Base-by-base conservation (phyloP, 2,329 filamentous ascomycete species). In the Colletotrichum limetticola region DNA sequence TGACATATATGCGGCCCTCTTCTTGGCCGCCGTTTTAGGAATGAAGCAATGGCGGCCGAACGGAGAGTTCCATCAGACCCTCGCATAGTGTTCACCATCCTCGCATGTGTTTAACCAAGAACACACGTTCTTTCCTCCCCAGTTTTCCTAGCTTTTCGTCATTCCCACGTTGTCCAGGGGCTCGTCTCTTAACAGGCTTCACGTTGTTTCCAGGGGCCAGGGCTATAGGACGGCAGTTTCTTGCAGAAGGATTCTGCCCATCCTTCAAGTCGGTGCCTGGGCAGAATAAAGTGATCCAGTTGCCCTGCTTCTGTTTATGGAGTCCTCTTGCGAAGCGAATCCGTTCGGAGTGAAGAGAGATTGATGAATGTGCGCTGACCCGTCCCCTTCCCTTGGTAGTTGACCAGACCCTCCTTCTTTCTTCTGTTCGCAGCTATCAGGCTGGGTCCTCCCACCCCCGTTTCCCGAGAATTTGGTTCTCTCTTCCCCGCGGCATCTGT, bases 271-370 rank as follows among this genome's bases (percentile, higher is more conserved):
- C 28, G 28, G 26, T 57, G 46, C 32, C 46, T 70, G 56, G 42
- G 19, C 35, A 65, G 61, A 58, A 72, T 71, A 66, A 70, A 72
- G 66, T 37, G 28, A 52, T 19, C 24, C 22, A 42, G 26, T 28
- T 49, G 46, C 60, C 70, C 58, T 53, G n/a, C 59, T 49, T 22
- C 19, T 19, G 52, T 55, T 11, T 37, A 32, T 46, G 58, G 61
- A 52, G 28, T 55, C 42, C 7, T 11, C 24, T 19, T 32, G 56
- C 22, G 30, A 49, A 60, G 59, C 22, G 16, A 14, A 22, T 22
- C 19, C 8, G 19, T 49, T 22, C 60, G 46, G 46, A 56, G 26
- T 9, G 46, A 56, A 12, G 46, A 65, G 19, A 61, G 30, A 8
- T 52, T 61, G 24, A 14, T 30, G 62, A 65, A 24, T 57, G 32